Conservation (phyloP, 73 alveolate genomes). For the Paramecium biaurelia region DNA sequence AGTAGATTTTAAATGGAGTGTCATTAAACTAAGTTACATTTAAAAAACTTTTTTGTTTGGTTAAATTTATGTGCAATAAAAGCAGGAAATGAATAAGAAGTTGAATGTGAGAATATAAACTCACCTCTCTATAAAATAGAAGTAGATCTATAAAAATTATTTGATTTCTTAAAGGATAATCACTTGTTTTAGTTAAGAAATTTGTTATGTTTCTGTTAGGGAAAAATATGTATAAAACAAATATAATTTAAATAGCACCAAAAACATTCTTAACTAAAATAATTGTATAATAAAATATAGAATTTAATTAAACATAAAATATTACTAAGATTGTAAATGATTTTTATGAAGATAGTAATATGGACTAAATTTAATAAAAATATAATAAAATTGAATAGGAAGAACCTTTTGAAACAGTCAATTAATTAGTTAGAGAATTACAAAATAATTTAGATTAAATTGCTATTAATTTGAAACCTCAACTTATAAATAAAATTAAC, state of each 20-base stretch:
- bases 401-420: conserved; percentile 16
- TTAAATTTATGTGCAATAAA: conserved; percentile 26
- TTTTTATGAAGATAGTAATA: background rate
- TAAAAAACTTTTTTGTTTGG: conserved; percentile 43
- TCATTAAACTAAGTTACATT: conserved; percentile 5
- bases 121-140: conserved; percentile 22
- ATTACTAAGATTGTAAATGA: background rate
- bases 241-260: background rate
- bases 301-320: background rate
- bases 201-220: background rate
- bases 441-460: background rate
- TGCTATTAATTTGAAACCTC: background rate
- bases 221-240: background rate
- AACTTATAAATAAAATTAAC: background rate
- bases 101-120: conserved; percentile 28
- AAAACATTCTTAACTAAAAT: background rate
- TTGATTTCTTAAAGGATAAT: background rate
- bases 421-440: background rate
- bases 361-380: background rate
- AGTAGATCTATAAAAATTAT: background rate
- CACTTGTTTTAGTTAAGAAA: conserved; percentile 4
- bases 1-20: conserved; percentile 22
- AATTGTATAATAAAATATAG: background rate
- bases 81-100: background rate
- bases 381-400: background rate